Conservation (phyloP, 441 rosid species). For the Manihot esculenta region DNA sequence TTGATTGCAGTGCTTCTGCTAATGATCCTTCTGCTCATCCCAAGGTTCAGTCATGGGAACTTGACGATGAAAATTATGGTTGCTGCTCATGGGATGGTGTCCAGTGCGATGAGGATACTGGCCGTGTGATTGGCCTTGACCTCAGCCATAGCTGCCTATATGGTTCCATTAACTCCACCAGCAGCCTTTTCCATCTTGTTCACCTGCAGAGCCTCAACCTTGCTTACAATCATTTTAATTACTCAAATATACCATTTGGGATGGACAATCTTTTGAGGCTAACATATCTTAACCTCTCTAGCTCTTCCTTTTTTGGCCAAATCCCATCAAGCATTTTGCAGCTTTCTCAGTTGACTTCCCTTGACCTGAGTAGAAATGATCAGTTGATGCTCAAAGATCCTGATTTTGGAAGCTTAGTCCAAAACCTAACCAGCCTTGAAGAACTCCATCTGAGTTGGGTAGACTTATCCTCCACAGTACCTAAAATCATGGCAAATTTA, state of each 20-base stretch:
- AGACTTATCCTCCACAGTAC: constrained; percentile 15
- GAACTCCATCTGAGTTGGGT: background rate
- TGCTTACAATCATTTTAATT: constrained; percentile 15
- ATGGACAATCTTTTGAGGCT: constrained; percentile 3
- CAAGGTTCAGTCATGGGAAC: constrained; percentile 23
- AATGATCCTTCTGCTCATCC: background rate
- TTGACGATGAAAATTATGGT: background rate
- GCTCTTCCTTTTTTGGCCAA: constrained; percentile 12
- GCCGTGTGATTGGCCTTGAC: constrained; percentile 31
- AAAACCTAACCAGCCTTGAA: constrained; percentile 1
- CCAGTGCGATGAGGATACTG: constrained; percentile 27
- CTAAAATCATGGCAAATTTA: constrained; percentile 3
- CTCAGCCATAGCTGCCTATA: constrained; percentile 21
- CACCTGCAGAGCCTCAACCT: constrained; percentile 28
- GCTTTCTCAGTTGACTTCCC: background rate
- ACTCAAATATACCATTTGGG: constrained; percentile 14
- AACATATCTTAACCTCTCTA: constrained; percentile 16
- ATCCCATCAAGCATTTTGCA: constrained; percentile 14
- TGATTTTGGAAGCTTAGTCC: background rate
- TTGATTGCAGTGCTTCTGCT: background rate
- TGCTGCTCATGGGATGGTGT: constrained; percentile 42
- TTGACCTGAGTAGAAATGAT: background rate
- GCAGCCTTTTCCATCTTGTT: constrained; percentile 6
- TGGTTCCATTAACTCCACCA: constrained; percentile 27
- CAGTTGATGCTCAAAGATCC: background rate